phyloP scores from a whole-genome alignment of 495 filamentous ascomycete species.

The Opeltia flavorubescens region DNA sequence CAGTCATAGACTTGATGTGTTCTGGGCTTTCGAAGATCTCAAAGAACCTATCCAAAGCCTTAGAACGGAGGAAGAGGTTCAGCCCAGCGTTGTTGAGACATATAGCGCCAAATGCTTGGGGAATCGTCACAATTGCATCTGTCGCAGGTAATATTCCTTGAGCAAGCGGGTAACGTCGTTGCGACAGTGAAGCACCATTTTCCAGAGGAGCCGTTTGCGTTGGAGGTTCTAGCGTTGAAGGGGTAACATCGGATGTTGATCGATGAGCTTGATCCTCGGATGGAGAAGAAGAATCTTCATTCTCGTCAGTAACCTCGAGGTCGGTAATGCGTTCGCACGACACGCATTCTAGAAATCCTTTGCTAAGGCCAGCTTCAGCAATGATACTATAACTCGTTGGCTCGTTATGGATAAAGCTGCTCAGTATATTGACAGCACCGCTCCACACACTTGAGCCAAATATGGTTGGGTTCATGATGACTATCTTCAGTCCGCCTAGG shows the following conservation, averaged over 20 bases:
- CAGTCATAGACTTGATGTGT: constrained; percentile 69
- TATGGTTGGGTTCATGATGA: constrained; percentile 61
- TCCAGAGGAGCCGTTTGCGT: neutral
- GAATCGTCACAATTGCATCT: constrained; percentile 76
- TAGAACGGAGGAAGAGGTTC: constrained; percentile 73
- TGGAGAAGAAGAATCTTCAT: neutral
- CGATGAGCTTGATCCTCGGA: neutral
- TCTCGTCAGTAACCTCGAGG: constrained; percentile 20
- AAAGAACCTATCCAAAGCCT: constrained; percentile 72
- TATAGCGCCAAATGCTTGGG: constrained; percentile 81
- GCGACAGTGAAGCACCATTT: neutral
- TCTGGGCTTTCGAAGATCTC: constrained; percentile 87
- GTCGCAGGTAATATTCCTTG: constrained; percentile 65
- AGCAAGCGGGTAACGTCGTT: constrained; percentile 34
- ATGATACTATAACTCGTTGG: constrained; percentile 94
- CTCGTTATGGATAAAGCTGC: constrained; percentile 96
- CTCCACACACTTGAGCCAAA: constrained; percentile 94
- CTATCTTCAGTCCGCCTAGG: constrained; percentile 58
- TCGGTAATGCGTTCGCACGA: constrained; percentile 41
- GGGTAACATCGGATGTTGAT: neutral
- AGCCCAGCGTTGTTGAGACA: constrained; percentile 83
- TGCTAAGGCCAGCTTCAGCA: constrained; percentile 80
- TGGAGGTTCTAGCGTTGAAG: neutral
- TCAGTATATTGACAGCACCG: constrained; percentile 74
- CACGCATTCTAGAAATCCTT: constrained; percentile 66